Base-by-base conservation (phyloP, 2,329 filamentous ascomycete species). In the Hypoxylon sp. region DNA sequence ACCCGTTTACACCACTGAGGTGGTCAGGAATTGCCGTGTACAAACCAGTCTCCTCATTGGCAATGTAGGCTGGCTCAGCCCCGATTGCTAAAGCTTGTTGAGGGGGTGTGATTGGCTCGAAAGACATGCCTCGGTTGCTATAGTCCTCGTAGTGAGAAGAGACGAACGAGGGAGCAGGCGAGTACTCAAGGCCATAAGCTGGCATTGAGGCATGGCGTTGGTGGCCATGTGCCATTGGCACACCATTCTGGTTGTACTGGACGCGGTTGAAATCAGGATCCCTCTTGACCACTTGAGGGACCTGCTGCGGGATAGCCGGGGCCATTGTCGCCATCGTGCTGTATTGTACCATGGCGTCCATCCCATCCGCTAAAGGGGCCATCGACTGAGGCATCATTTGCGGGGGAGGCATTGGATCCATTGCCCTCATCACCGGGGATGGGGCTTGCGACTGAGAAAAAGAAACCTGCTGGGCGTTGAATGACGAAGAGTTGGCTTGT, bases 71-170 rank as follows among this genome's bases (percentile, higher is more conserved):
- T 8, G 96, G 94, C 83, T 99, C 96, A 41, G 91, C 87, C 65
- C 91, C 88, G 71, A 97, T 90, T 68, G 88, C 90, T 63, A 96
- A 82, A 12, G 92, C 88, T 80, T 97, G 93, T 78, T 98, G 96
- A 14, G 96, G 96, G 63, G 96, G 96, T 0, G 96, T 99, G 73
- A 99, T 89, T 55, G 96, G 96, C 84, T 99, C 96, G 78, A 95
- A 99, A 2, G 95, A 98, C 75, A 98, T 89, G 54, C 94, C 96
- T 62, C 96, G 91, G 78, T 94, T 95, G 87, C 93, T 97, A 84
- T 97, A 99, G 78, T 98, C 95, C 77, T 98, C 96, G 75, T 95
- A 97, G 75, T 97, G 94, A 0, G 96, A 98, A n/a, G 96, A 98
- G 55, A 97, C 94, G 76, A 98, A 98, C 1, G 96, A 98, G 2